Conservation (phyloP, 2,329 filamentous ascomycete species). For the Colletotrichum paranaense region DNA sequence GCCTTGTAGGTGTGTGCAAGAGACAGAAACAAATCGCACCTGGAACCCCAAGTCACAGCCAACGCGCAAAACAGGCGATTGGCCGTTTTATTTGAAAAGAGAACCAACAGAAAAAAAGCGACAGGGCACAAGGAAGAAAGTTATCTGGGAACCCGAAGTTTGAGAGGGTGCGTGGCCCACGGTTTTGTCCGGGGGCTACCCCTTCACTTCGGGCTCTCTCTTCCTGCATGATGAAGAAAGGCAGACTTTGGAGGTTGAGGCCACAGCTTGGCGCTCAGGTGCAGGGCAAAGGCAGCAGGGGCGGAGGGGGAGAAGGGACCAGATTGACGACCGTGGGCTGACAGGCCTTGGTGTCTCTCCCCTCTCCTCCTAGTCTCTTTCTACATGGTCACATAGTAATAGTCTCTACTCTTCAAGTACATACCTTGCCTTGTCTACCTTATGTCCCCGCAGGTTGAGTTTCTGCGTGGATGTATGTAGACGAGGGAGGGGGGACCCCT, state of each 20-base stretch:
- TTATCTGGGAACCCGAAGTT: neutral
- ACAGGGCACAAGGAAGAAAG: neutral
- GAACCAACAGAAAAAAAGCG: conserved; percentile 1
- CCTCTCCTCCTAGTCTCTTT: no score
- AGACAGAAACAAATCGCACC: neutral
- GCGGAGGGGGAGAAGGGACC: neutral
- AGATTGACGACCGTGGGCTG: neutral
- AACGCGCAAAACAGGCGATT: conserved; percentile 14
- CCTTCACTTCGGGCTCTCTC: neutral
- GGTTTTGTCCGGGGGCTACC: conserved; percentile 3
- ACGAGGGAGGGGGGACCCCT: neutral
- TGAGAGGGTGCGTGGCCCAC: conserved; percentile 11
- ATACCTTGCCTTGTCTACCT: no score
- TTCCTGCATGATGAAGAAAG: conserved; percentile 21
- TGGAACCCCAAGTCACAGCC: neutral
- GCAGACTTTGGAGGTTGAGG: conserved; percentile 7
- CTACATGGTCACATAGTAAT: no score
- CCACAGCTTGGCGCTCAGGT: neutral
- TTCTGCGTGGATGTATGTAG: neutral
- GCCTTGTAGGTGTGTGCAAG: neutral
- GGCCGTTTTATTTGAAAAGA: neutral
- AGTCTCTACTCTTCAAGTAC: no score
- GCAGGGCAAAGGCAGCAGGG: neutral
- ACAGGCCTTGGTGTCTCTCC: neutral
- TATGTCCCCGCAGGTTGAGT: neutral